phyloP scores from a whole-genome alignment of 495 filamentous ascomycete genomes.

The Hypoxylon fragiforme region DNA sequence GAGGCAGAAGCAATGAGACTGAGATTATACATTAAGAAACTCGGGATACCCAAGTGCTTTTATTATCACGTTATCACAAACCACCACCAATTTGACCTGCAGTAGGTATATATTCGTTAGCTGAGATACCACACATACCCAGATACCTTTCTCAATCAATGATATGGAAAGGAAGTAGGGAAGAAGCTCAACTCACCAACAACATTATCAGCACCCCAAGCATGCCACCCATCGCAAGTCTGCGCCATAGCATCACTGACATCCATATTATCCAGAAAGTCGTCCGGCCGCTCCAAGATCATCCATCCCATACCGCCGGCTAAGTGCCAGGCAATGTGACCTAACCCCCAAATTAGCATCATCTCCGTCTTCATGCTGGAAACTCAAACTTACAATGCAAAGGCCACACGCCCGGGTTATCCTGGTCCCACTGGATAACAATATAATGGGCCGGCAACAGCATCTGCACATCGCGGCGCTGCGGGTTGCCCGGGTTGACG shows the following conservation, averaged over 20 bases:
- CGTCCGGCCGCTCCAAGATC: conserved; percentile 50
- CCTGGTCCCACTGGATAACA: conserved; percentile 57
- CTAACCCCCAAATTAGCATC: no score
- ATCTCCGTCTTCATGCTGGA: no score
- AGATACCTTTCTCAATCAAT: no score
- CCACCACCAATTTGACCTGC: conserved; percentile 59
- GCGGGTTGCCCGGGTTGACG: conserved; percentile 55
- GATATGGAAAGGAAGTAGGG: no score
- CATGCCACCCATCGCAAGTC: conserved; percentile 54
- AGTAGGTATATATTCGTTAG: no score
- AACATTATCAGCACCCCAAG: conserved; percentile 48
- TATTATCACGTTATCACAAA: conserved; percentile 35
- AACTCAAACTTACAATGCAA: conserved; percentile 56
- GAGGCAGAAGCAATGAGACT: no score
- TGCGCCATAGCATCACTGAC: conserved; percentile 38
- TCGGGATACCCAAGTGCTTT: no score
- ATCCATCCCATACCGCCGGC: conserved; percentile 51
- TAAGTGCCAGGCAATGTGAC: conserved; percentile 61
- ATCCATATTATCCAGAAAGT: conserved; percentile 30
- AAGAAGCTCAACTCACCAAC: conserved; percentile 13
- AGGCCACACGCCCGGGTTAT: conserved; percentile 62
- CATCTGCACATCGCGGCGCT: conserved; percentile 63
- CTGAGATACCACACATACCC: no score
- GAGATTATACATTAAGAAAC: not conserved
- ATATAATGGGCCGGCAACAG: conserved; percentile 49